Evolutionary conservation across 345 rosid species (phyloP), one percentile per base, ranked within the genome.

Genomic region (Euphorbia pulcherrima): DNA sequence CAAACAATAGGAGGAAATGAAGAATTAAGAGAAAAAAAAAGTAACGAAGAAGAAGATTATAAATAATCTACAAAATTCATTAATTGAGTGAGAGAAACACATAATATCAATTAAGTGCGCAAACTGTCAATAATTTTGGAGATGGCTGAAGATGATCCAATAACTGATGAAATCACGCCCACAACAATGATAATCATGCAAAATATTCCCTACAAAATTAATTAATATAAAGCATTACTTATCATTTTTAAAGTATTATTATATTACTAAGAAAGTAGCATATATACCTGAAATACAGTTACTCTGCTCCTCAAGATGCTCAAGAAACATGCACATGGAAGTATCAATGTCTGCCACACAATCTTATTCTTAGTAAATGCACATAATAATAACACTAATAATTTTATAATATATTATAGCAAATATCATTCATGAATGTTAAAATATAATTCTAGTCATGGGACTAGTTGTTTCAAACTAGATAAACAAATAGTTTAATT

Each of bases 241-340:
- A n/a, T n/a, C n/a, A 33, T 2, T 33, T 33, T 33, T 33, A 7
- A 33, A 33, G 37, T n/a, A n/a, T n/a, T n/a, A n/a, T 33, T 33
- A 33, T 23, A 52, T 2, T 52, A n/a, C 1, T 1, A 46, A 35
- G 53, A 18, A 4, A 8, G 39, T 11, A 30, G 30, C 8, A 69
- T 2, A 33, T 33, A 23, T 79, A 87, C 98, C 94, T 93, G 90
- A 60, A 80, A 21, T 39, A 56, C 72, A 1, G 86, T 84, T 55
- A 76, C 83, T 79, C 83, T 89, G 24, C 75, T 79, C 81, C 84
- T 74, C 76, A 81, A 14, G 68, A 93, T 93, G 81, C 96, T 89
- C 83, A 93, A 78, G 79, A 79, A 93, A 80, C 98, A 93, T 73
- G 83, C 92, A 5, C 92, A 87, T 0, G 98, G 98, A 80, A 93